These are phyloP conservation scores for Spiromastix sp. DNA, from an alignment of 2,329 filamentous ascomycete genomes.

Conservation along the genomic window DNA sequence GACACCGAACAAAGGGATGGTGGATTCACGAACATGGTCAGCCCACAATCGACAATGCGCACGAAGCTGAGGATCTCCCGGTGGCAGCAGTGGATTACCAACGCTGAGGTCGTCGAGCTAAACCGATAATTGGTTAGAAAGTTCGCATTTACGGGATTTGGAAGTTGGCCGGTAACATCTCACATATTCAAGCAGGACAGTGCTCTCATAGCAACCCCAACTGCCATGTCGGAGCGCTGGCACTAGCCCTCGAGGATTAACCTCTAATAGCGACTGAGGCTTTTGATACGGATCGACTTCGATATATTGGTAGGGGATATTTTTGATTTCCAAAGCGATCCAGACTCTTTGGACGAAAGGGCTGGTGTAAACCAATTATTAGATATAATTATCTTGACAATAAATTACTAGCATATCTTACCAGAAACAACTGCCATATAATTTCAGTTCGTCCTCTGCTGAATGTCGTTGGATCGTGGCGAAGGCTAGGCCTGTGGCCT, in stretches of 20 bases:
- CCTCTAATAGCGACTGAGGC: constrained; percentile 58
- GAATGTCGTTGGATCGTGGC: constrained; percentile 59
- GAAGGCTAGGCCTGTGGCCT: constrained; percentile 60
- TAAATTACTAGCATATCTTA: constrained; percentile 27
- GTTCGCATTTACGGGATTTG: background rate
- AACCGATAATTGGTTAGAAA: constrained; percentile 1
- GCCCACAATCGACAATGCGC: constrained; percentile 72
- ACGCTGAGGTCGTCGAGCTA: constrained; percentile 63
- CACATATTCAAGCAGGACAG: constrained; percentile 77
- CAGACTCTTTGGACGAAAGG: constrained; percentile 82
- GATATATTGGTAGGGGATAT: constrained; percentile 71
- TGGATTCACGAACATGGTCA: constrained; percentile 54
- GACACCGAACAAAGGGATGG: background rate
- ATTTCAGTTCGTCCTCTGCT: constrained; percentile 60
- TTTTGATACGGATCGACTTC: constrained; percentile 74
- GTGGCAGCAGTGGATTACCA: constrained; percentile 53
- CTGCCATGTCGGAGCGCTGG: constrained; percentile 67
- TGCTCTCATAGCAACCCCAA: constrained; percentile 75
- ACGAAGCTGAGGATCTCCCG: constrained; percentile 52
- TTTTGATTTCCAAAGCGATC: constrained; percentile 76
- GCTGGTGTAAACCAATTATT: constrained; percentile 31
- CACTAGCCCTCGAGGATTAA: constrained; percentile 66
- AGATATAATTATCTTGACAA: too few species aligned
- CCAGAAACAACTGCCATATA: constrained; percentile 81
- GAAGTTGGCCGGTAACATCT: constrained; percentile 17